Conservation (phyloP, 2,329 filamentous ascomycete species). For the Pyrenophora seminiperda region DNA sequence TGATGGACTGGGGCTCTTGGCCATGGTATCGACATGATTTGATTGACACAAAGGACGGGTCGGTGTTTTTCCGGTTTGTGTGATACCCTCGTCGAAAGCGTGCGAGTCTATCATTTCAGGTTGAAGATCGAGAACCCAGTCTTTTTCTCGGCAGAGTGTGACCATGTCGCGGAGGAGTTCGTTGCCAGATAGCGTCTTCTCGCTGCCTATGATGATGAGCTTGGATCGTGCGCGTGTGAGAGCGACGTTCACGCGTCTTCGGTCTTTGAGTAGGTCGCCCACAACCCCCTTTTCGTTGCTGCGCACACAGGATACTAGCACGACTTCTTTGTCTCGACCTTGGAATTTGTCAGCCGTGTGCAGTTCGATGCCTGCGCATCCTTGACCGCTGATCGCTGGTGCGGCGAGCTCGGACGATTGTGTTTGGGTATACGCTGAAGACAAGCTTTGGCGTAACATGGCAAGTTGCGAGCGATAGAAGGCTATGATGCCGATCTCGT, state of each 20-base stretch:
- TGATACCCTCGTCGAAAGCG: slow-evolving; percentile 64
- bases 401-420: slow-evolving; percentile 52
- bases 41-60: slow-evolving; percentile 2
- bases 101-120: slow-evolving; percentile 69
- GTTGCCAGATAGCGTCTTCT: slow-evolving; percentile 69
- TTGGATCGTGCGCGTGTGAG: slow-evolving; percentile 93
- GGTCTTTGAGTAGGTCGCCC: slow-evolving; percentile 90
- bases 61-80: slow-evolving; percentile 38
- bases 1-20: slow-evolving; percentile 10
- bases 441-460: slow-evolving; percentile 75
- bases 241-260: slow-evolving; percentile 92
- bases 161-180: slow-evolving; percentile 81
- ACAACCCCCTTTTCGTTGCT: slow-evolving; percentile 82
- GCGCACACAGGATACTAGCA: slow-evolving; percentile 84
- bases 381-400: slow-evolving; percentile 17
- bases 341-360: slow-evolving; percentile 98
- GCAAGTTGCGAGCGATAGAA: slow-evolving; percentile 94
- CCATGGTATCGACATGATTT: neutral
- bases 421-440: slow-evolving; percentile 53
- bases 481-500: slow-evolving; percentile 91
- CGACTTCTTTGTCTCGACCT: slow-evolving; percentile 90
- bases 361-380: slow-evolving; percentile 71
- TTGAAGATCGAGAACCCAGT: slow-evolving; percentile 81
- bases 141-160: slow-evolving; percentile 71
- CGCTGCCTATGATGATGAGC: slow-evolving; percentile 83